A percentile compares a stretch with the other conserved stretches of the same genome.
Evolutionary conservation across 192 early-diverging fungal genomes (phyloP).

Genomic region (Blastocladiella britannica): DNA sequence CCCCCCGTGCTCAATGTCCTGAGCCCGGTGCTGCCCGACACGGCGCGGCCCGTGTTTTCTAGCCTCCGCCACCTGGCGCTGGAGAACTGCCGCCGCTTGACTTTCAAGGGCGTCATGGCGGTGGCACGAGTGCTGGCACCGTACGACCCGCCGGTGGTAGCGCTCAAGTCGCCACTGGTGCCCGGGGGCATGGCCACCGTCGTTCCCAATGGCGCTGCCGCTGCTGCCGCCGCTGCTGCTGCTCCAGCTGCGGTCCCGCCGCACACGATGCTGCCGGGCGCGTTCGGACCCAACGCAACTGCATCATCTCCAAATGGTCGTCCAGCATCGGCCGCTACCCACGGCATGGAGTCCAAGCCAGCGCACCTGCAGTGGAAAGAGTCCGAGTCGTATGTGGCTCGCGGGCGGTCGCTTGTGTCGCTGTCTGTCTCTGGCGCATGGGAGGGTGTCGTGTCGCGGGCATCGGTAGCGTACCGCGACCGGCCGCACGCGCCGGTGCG

Average conservation of each 20-base stretch:
- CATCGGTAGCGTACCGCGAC: neutral
- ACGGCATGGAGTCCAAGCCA: too few species aligned
- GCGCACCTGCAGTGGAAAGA: too few species aligned
- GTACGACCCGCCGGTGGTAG: neutral
- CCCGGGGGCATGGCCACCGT: too few species aligned
- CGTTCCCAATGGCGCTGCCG: too few species aligned
- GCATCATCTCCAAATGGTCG: too few species aligned
- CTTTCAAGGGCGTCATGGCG: neutral
- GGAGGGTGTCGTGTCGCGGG: neutral
- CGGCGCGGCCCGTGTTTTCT: neutral
- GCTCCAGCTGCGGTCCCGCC: too few species aligned
- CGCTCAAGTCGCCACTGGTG: too few species aligned
- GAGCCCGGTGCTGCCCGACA: neutral
- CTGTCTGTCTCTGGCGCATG: neutral
- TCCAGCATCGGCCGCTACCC: too few species aligned
- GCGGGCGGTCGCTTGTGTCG: neutral
- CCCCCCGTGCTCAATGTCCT: neutral
- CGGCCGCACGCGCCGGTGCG: neutral
- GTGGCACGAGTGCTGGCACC: neutral
- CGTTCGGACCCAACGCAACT: too few species aligned
- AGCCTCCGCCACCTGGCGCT: neutral
- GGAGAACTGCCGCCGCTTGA: neutral
- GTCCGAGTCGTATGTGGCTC: too few species aligned
- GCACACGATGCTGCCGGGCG: too few species aligned
- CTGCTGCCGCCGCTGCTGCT: too few species aligned